Base-by-base conservation (phyloP, 441 rosid species). In the Populus trichocarpa region DNA sequence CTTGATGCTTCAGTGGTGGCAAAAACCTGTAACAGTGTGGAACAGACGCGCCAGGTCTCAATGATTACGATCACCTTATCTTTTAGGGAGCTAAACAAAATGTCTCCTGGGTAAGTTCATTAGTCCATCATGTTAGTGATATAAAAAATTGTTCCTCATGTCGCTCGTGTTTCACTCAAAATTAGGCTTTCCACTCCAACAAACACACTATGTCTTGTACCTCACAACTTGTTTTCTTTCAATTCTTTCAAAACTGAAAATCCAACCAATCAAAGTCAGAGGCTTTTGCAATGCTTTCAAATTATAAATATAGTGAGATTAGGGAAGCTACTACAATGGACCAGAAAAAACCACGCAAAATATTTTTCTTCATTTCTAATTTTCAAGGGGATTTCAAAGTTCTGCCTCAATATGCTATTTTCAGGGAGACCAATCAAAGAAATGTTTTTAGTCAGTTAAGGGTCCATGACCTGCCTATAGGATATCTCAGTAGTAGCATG, bases 11-110 rank as follows among this genome's bases (percentile, higher is more conserved):
- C n/a, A 16, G 22, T 53, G 61, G 1, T 53, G 61, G n/a, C 9
- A 16, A 53, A n/a, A 11, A 30, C 30, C 28, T 79, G 23, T 10
- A 88, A 85, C 92, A 96, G 99, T 76, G 97, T 96, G 85, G 96
- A 96, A 86, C 87, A 88, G 91, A 92, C 96, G 74, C 93, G 98
- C 61, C 93, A 90, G 76, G 99, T 96, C 80, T 96, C 97, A 46
- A 88, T 94, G 98, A 92, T 96, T 76, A 88, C 99, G 67, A 86
- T 96, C 78, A 91, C 97, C 53, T 89, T 96, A 77, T 96, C 99
- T 1, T 73, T 88, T 36, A 78, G 42, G 79, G 96, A 93, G 84
- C 91, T 92, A n/a, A 86, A 94, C 81, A 84, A 67, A 67, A 75
- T 83, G 75, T 92, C 95, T 78, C 88, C 96, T 57, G 99, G 99